A percentile compares a stretch with the other conserved stretches of the same genome.
These are phyloP conservation scores for Candolleomyces eurysporus DNA, from an alignment of 768 basidiomycete species.

Conservation along the genomic window DNA sequence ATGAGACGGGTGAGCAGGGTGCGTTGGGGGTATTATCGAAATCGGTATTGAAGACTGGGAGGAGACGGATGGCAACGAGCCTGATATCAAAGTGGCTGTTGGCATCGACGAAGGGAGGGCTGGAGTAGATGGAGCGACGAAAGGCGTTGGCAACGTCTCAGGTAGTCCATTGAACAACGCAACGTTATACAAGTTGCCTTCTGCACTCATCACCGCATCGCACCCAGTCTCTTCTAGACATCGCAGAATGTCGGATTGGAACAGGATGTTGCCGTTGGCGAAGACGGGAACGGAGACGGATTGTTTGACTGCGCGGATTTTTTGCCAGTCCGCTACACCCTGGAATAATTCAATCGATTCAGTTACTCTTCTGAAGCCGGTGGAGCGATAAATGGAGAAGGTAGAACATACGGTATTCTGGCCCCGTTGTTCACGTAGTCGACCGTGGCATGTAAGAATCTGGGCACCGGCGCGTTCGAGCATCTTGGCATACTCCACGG, in stretches of 20 bases:
- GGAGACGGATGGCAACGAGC: background rate
- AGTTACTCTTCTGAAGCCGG: no score
- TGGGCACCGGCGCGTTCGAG: conserved; percentile 94
- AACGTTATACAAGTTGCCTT: conserved; percentile 92
- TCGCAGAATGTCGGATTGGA: conserved; percentile 73
- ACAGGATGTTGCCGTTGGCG: conserved; percentile 95
- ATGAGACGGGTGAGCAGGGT: conserved; percentile 13
- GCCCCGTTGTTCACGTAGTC: conserved; percentile 89
- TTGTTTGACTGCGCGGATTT: conserved; percentile 88
- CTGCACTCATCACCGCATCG: conserved; percentile 94
- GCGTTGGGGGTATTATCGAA: conserved; percentile 2
- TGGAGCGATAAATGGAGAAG: background rate
- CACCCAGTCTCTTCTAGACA: conserved; percentile 85
- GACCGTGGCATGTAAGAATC: conserved; percentile 91
- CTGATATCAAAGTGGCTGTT: no score
- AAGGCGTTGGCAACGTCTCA: background rate
- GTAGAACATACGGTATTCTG: conserved; percentile 57
- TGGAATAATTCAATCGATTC: conserved; percentile 20
- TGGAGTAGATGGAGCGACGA: background rate
- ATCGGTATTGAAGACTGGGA: conserved; percentile 10
- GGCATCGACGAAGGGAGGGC: background rate
- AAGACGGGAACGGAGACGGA: conserved; percentile 92
- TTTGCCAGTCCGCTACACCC: conserved; percentile 87
- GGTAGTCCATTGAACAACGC: conserved; percentile 59
- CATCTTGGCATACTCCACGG: conserved; percentile 94